These are phyloP conservation scores for Neurospora sp. DNA, from an alignment of 495 filamentous ascomycete genomes.

Conservation along the genomic window DNA sequence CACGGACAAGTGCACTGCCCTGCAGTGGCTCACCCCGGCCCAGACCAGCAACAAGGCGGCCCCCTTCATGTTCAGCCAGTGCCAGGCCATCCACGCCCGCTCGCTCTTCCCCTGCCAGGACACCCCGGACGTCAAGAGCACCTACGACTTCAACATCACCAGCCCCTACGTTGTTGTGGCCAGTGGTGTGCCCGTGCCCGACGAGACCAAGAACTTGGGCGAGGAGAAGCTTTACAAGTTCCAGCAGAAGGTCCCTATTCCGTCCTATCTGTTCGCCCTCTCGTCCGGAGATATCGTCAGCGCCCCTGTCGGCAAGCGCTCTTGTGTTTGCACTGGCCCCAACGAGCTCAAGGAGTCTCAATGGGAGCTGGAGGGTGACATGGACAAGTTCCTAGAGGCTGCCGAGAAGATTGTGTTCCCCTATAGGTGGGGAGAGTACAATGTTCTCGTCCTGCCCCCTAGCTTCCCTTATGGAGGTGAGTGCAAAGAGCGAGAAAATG, in stretches of 20 bases:
- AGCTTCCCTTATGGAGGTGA: slow-evolving; percentile 72
- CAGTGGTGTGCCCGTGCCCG: slow-evolving; percentile 63
- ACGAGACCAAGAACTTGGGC: slow-evolving; percentile 32
- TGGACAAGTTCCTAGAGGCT: slow-evolving; percentile 79
- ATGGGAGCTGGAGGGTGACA: slow-evolving; percentile 82
- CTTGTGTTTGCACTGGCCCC: slow-evolving; percentile 73
- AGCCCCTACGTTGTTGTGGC: slow-evolving; percentile 83
- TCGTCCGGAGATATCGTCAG: slow-evolving; percentile 81
- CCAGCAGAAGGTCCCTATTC: slow-evolving; percentile 81
- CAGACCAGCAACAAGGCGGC: slow-evolving; percentile 90
- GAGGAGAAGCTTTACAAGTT: slow-evolving; percentile 64
- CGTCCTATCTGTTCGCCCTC: slow-evolving; percentile 86
- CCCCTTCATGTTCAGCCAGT: slow-evolving; percentile 97
- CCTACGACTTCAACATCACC: slow-evolving; percentile 76
- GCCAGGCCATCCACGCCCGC: slow-evolving; percentile 88
- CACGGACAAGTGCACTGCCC: slow-evolving; percentile 76
- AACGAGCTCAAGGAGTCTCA: slow-evolving; percentile 75
- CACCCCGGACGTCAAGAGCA: slow-evolving; percentile 89
- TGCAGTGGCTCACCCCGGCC: slow-evolving; percentile 85
- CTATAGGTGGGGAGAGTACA: slow-evolving; percentile 91
- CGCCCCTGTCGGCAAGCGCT: slow-evolving; percentile 76
- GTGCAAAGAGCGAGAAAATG: background rate
- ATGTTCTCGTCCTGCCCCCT: slow-evolving; percentile 80
- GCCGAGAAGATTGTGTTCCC: slow-evolving; percentile 83
- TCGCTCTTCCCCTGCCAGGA: slow-evolving; percentile 96